Conservation (phyloP, 768 basidiomycete genomes). For the Boletus sensibilis region DNA sequence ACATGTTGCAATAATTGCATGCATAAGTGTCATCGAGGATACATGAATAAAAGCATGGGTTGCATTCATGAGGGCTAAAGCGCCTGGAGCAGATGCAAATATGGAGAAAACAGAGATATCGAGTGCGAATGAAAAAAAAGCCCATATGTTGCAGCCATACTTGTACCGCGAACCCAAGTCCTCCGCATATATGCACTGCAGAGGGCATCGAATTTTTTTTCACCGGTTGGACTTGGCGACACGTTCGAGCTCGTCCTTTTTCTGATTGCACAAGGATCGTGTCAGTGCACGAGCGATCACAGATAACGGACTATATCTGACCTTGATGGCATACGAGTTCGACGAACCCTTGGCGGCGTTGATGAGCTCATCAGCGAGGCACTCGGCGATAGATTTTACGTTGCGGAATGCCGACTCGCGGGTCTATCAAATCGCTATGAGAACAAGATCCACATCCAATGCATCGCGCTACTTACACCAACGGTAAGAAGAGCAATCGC, state of each 20-base stretch:
- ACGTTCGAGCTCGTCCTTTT: conserved; percentile 99
- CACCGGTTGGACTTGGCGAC: conserved; percentile 99
- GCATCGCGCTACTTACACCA: conserved; percentile 62
- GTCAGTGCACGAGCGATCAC: conserved; percentile 1
- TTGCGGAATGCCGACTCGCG: conserved; percentile 99
- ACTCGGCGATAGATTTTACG: conserved; percentile 98
- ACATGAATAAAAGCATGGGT: conserved; percentile 26
- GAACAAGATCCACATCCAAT: background rate
- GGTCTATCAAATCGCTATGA: conserved; percentile 52
- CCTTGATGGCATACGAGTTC: conserved; percentile 99
- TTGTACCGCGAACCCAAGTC: conserved; percentile 14
- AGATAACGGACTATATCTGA: conserved; percentile 28
- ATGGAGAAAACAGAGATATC: conserved; percentile 1
- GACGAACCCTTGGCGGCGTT: conserved; percentile 99
- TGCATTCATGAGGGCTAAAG: conserved; percentile 25
- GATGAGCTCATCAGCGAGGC: conserved; percentile 98
- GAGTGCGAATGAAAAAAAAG: conserved; percentile 5
- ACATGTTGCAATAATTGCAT: conserved; percentile 5
- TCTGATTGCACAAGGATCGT: conserved; percentile 42
- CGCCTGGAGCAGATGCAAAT: conserved; percentile 12
- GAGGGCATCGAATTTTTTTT: conserved; percentile 44
- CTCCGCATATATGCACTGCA: conserved; percentile 1
- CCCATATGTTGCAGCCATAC: conserved; percentile 27
- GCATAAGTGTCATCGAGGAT: conserved; percentile 10
- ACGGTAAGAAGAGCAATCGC: conserved; percentile 91